phyloP scores from a whole-genome alignment of 169 alveolate genomes.

The Sarcocystis neurona region DNA sequence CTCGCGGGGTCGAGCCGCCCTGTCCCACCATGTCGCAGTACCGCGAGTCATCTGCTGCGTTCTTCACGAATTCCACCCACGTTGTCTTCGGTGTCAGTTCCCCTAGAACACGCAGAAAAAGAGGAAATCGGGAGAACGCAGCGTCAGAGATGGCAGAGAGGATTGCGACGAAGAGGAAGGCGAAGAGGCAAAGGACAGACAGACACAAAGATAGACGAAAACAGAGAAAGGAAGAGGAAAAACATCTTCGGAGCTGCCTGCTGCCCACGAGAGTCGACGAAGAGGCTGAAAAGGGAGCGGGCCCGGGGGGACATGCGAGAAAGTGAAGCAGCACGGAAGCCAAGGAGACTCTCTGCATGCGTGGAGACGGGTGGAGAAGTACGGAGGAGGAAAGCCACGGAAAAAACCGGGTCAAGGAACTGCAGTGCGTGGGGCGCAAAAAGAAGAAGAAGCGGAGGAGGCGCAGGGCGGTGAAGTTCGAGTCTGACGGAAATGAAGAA shows the following conservation, averaged over 20 bases:
- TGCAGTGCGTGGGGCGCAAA: not conserved
- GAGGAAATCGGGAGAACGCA: too few species aligned
- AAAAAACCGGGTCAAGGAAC: not conserved
- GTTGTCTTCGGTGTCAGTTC: not conserved
- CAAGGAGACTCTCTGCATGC: too few species aligned
- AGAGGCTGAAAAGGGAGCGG: not conserved
- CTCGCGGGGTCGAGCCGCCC: constrained; percentile 69
- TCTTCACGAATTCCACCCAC: constrained; percentile 6
- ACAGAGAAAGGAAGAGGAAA: not conserved
- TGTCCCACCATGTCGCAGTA: constrained; percentile 64
- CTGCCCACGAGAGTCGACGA: not conserved
- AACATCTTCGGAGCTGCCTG: not conserved
- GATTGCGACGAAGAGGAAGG: not conserved
- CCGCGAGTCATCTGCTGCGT: constrained; percentile 12
- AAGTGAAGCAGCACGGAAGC: not conserved
- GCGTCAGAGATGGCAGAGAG: not conserved
- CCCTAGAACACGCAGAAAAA: not conserved
- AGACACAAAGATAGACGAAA: not conserved
- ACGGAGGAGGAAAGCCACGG: not conserved
- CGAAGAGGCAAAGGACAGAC: not conserved
- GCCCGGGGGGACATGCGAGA: not conserved
- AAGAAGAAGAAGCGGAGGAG: not conserved
- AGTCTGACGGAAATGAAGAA: too few species aligned
- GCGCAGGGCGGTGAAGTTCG: too few species aligned
- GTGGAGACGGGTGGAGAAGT: not conserved